Evolutionary conservation across 305 asterid genomes (phyloP).

Genomic region (Fraxinus angustifolia): DNA sequence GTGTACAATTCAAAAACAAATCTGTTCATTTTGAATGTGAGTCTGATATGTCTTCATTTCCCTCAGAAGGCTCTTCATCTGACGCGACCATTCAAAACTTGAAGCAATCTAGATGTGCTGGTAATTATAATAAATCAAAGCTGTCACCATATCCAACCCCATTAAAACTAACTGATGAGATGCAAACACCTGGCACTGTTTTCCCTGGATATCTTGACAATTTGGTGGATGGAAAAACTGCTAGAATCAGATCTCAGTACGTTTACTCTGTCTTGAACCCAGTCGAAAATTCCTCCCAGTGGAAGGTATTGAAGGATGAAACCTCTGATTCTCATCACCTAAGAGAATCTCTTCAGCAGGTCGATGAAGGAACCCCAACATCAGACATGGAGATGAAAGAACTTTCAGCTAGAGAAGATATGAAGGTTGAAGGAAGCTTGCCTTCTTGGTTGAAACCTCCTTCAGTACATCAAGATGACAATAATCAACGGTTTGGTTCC

Average conservation of each 20-base stretch:
- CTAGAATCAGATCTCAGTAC: slow-evolving; percentile 58
- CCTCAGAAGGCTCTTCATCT: slow-evolving; percentile 48
- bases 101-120: slow-evolving; percentile 35
- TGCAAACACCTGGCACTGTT: slow-evolving; percentile 91
- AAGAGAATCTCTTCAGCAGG: slow-evolving; percentile 28
- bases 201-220: slow-evolving; percentile 55
- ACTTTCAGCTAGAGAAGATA: slow-evolving; percentile 34
- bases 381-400: slow-evolving; percentile 25
- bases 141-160: slow-evolving; percentile 73
- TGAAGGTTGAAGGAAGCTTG: slow-evolving; percentile 45
- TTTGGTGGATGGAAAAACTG: slow-evolving; percentile 38
- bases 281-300: slow-evolving; percentile 32
- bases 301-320: slow-evolving; percentile 39
- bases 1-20: slow-evolving; percentile 35
- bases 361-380: slow-evolving; percentile 27
- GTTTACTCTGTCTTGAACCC: slow-evolving; percentile 52
- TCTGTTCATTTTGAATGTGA: slow-evolving; percentile 46
- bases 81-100: slow-evolving; percentile 37
- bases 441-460: slow-evolving; percentile 57
- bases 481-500: slow-evolving; percentile 27
- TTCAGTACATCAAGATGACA: slow-evolving; percentile 29
- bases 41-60: slow-evolving; percentile 36
- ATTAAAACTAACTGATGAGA: slow-evolving; percentile 62
- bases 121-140: slow-evolving; percentile 27
- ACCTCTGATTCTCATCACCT: slow-evolving; percentile 28